These are phyloP conservation scores for Mycotypha africana DNA, from an alignment of 371 early-diverging fungal species.

Conservation along the genomic window DNA sequence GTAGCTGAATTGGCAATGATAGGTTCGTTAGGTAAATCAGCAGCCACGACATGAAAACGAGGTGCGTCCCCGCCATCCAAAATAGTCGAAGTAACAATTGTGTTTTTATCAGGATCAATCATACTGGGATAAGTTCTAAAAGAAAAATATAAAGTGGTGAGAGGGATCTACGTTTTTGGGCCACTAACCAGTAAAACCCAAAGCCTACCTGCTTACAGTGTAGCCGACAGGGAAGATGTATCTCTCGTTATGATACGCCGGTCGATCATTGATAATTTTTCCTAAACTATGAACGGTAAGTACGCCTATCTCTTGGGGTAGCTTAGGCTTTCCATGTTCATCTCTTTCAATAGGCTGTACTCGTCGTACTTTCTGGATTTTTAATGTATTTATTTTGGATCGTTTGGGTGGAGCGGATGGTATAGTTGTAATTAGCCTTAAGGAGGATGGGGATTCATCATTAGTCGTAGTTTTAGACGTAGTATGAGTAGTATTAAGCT, in stretches of 20 bases:
- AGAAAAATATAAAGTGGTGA: background rate
- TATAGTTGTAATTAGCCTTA: constrained; percentile 6
- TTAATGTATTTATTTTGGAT: constrained; percentile 28
- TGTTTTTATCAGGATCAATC: constrained; percentile 56
- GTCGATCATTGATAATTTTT: constrained; percentile 69
- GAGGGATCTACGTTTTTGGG: background rate
- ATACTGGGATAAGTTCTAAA: constrained; percentile 70
- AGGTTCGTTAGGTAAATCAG: constrained; percentile 62
- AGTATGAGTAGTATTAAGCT: constrained; percentile 8
- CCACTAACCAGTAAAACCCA: background rate
- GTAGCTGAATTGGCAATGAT: constrained; percentile 79
- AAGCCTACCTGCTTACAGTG: constrained; percentile 45
- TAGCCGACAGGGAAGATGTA: constrained; percentile 94
- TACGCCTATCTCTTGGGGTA: constrained; percentile 81
- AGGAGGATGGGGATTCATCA: constrained; percentile 26
- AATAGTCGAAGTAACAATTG: constrained; percentile 74
- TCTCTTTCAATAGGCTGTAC: constrained; percentile 65
- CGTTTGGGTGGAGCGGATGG: constrained; percentile 41
- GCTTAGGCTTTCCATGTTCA: constrained; percentile 61
- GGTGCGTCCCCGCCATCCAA: constrained; percentile 77
- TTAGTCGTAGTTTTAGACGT: too few species aligned
- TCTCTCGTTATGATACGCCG: constrained; percentile 81
- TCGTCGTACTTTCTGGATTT: constrained; percentile 31
- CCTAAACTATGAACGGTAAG: constrained; percentile 75
- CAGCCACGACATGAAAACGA: constrained; percentile 74